Conservation (phyloP, 768 basidiomycete genomes). For the Calocera cornea region DNA sequence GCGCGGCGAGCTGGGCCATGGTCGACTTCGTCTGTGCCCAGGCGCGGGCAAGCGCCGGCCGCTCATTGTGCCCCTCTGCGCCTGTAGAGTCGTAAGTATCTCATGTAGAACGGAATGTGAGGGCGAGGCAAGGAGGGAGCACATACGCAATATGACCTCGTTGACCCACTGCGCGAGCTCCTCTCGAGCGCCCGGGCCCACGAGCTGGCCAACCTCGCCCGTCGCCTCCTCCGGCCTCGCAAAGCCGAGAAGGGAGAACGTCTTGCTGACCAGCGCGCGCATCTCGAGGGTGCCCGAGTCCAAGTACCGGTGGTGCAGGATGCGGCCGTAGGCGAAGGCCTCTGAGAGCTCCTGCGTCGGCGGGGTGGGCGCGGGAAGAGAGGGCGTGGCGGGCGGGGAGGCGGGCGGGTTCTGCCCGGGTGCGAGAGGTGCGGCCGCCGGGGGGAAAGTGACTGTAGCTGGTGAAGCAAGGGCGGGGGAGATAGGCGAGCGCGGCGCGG, state of each 20-base stretch:
- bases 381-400: not conserved
- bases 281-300: not conserved
- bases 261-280: not conserved
- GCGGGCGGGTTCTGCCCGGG: not conserved
- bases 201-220: not conserved
- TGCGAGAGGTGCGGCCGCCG: too few species aligned
- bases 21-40: not conserved
- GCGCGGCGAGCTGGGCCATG: not conserved
- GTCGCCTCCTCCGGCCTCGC: not conserved
- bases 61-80: not conserved
- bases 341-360: not conserved
- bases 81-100: not conserved
- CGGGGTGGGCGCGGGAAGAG: not conserved
- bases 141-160: not conserved
- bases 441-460: not conserved
- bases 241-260: not conserved
- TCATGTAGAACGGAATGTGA: not conserved
- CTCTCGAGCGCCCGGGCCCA: not conserved
- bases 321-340: not conserved
- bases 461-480: not conserved
- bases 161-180: constrained; percentile 2
- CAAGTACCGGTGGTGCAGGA: not conserved
- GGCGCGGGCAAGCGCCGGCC: not conserved
- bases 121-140: not conserved
- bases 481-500: not conserved